Evolutionary conservation across 2,329 filamentous ascomycete species (phyloP), one percentile per base, ranked within the genome.

Genomic region (Microsporum canis): DNA sequence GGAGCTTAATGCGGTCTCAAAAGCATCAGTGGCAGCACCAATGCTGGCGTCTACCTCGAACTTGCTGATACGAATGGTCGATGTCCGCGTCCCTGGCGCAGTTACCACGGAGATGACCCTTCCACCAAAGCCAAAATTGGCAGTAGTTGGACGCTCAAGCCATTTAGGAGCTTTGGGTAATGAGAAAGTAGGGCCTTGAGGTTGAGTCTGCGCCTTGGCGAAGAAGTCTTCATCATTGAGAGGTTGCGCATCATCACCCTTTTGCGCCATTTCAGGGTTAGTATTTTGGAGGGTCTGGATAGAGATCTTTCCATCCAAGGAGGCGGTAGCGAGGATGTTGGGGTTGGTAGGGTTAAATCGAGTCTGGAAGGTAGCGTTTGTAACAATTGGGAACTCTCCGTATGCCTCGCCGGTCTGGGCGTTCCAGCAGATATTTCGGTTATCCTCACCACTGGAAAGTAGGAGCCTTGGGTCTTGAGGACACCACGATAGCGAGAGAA

Each of bases 291-390:
- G 82, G 0, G 92, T 96, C 72, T 96, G 92, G 51, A 99, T 80
- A 1, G 88, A 87, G 65, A 99, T 96, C 76, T 95, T 96, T 68
- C 95, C 94, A 71, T 99, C 94, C 67, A 97, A 97, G 1, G 92
- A 95, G 7, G 95, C 94, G 17, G 94, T 97, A 17, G 95, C 95
- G 57, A 92, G 89, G 62, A 99, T 80, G 71, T 86, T 89, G 8
- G 94, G 92, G 73, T 99, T 96, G 67, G 89, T 86, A 34, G 94
- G 94, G 73, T 96, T 91, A 82, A 95, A 97, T 64, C 87, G 84
- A 3, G 94, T 96, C 71, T 92, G 86, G 79, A 99, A 99, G 4
- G 91, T 96, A 92, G 94, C 99, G 75, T 97, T 99, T n/a, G 92
- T 96, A 60, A 95, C 91, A 69, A 96, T 90, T 3, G 92, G 91